These are phyloP conservation scores for Cercospora sojina DNA, from an alignment of 2,329 filamentous ascomycete species.

Conservation along the genomic window DNA sequence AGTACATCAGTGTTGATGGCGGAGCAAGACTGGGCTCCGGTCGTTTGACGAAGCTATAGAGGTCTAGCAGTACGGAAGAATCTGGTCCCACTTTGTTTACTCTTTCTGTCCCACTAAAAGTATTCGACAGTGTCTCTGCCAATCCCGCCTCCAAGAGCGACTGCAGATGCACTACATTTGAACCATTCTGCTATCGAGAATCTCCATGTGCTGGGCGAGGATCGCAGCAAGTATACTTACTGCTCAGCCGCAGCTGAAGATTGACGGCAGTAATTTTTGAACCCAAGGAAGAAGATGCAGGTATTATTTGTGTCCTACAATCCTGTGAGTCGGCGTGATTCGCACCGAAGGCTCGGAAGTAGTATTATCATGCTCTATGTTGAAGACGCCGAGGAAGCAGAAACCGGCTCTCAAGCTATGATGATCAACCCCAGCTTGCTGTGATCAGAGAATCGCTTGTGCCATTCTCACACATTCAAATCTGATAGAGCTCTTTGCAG, in stretches of 20 bases:
- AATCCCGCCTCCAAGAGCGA: not conserved
- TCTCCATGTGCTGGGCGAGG: no score
- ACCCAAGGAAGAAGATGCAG: not conserved
- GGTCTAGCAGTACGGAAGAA: not conserved
- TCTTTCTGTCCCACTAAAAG: not conserved
- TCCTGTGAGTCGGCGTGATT: not conserved
- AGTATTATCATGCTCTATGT: not conserved
- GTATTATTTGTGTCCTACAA: not conserved
- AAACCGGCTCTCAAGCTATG: not conserved
- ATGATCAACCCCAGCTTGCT: not conserved
- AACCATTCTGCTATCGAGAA: rapidly evolving
- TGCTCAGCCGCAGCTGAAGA: not conserved
- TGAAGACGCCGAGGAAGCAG: not conserved
- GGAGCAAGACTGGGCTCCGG: slow-evolving; percentile 43
- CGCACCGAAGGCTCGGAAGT: not conserved
- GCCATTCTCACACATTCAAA: not conserved
- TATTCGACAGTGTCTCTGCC: not conserved
- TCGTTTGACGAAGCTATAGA: slow-evolving; percentile 30
- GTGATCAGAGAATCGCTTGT: not conserved
- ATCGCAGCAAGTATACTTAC: no score
- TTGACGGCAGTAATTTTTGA: not conserved
- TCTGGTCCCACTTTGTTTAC: not conserved
- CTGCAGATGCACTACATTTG: not conserved
- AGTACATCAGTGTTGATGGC: slow-evolving; percentile 67
- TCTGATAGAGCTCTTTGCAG: not conserved